Base-by-base conservation (phyloP, 148 eudicot species). In the Vaccinium darrowii region DNA sequence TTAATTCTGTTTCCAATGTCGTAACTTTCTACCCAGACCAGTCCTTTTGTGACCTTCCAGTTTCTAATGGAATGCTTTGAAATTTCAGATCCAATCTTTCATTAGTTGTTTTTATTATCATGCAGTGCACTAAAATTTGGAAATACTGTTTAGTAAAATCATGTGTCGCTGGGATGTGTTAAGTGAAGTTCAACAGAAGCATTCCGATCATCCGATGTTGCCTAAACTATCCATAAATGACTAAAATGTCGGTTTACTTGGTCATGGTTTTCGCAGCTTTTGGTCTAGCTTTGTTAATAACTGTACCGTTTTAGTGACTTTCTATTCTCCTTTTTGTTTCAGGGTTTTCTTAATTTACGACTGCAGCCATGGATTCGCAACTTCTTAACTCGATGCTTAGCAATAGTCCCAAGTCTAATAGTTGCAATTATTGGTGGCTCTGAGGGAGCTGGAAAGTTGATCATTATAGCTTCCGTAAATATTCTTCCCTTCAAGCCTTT, bases 401-500 rank as follows among this genome's bases (percentile, higher is more conserved):
- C 99, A 58, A 97, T 97, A 57, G 86, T 95, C 84, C 99, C 99
- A 63, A 97, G 99, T 92, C 92, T 97, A 63, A 85, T 92, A 85
- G 98, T 97, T 78, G 96, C 98, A 81, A 86, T 97, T 57, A 89
- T 95, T 52, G 96, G 98, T 85, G 99, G 99, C 76, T 92, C 99
- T 57, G 83, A 92, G 8, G 99, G 98, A 75, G 99, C 99, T 85
- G 99, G 99, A 85, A 87, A 88, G 87, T 89, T 97, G 89, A 97
- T 97, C 84, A 95, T 97, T 79, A 90, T 94, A 88, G 95, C 99
- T 73, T 97, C 99, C 88, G 99, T 97, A 94, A 72, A 3, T 71
- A 11, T 86, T 39, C 36, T 60, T 47, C 33, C 25, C 30, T 63
- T 76, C 33, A 25, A 25, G 57, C 54, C 76, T 56, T 72, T 80